Evolutionary conservation across 805 yeast genomes (phyloP).

Genomic region (Metschnikowia santaceciliae): DNA sequence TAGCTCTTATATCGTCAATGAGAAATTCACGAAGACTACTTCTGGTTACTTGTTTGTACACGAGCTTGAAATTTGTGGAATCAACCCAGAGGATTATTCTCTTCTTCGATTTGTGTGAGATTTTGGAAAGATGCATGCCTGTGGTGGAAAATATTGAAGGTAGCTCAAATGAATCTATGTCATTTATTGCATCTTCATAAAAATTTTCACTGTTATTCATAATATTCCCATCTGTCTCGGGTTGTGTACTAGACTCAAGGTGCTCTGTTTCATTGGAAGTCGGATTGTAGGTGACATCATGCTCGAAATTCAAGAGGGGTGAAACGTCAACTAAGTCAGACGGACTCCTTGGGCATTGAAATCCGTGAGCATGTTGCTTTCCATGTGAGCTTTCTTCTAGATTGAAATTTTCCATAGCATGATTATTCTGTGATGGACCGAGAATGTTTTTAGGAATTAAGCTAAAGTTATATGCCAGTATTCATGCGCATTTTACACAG

Average conservation of each 20-base stretch:
- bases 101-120: conserved; percentile 67
- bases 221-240: not conserved
- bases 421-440: not conserved
- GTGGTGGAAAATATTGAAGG: conserved; percentile 42
- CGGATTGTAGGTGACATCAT: not conserved
- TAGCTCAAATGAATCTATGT: conserved; percentile 14
- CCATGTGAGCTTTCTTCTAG: not conserved
- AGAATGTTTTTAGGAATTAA: not conserved
- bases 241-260: not conserved
- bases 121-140: conserved; percentile 62
- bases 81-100: conserved; percentile 56
- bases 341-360: not conserved
- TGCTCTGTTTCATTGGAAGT: not conserved
- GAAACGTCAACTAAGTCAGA: not conserved
- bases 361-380: not conserved
- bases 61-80: conserved; percentile 47
- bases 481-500: not conserved
- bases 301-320: not conserved
- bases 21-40: conserved; percentile 25
- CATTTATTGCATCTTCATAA: conserved; percentile 6
- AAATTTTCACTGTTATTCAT: not conserved
- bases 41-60: conserved; percentile 40
- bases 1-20: conserved; percentile 62
- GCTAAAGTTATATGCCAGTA: not conserved
- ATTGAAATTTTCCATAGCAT: not conserved